Evolutionary conservation across 176 grass and related monocot species (phyloP).

Genomic region (Triticum dicoccoides): DNA sequence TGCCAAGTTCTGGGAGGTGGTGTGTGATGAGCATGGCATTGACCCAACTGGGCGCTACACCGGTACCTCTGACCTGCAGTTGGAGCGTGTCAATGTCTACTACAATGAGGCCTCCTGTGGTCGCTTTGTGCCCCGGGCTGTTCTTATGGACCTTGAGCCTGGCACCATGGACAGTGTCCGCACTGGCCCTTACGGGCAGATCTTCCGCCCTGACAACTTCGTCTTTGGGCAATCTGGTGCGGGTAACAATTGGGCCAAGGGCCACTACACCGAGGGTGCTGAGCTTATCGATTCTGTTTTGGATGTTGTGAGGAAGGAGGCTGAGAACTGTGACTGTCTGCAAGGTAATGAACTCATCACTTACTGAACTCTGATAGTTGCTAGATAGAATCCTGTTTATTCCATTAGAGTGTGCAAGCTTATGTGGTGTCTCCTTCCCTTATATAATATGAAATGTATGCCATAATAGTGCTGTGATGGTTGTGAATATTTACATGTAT

Average conservation of each 20-base stretch:
- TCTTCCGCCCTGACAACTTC: conserved; percentile 72
- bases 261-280: conserved; percentile 74
- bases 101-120: conserved; percentile 78
- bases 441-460: neutral
- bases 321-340: conserved; percentile 78
- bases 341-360: conserved; percentile 39
- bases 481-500: neutral
- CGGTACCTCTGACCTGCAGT: conserved; percentile 54
- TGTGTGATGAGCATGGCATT: conserved; percentile 75
- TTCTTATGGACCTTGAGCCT: conserved; percentile 84
- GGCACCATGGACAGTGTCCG: conserved; percentile 82
- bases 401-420: neutral
- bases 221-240: conserved; percentile 78
- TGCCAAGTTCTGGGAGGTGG: conserved; percentile 80
- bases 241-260: conserved; percentile 69
- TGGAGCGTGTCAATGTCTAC: conserved; percentile 86
- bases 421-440: neutral
- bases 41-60: conserved; percentile 56
- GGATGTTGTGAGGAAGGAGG: conserved; percentile 81
- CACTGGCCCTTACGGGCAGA: conserved; percentile 63
- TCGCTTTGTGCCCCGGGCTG: conserved; percentile 64
- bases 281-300: conserved; percentile 74
- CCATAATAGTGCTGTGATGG: neutral
- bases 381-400: neutral
- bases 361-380: neutral